These are phyloP conservation scores for Neopestalotiopsis sp. DNA, from an alignment of 2,329 filamentous ascomycete species.

Conservation along the genomic window DNA sequence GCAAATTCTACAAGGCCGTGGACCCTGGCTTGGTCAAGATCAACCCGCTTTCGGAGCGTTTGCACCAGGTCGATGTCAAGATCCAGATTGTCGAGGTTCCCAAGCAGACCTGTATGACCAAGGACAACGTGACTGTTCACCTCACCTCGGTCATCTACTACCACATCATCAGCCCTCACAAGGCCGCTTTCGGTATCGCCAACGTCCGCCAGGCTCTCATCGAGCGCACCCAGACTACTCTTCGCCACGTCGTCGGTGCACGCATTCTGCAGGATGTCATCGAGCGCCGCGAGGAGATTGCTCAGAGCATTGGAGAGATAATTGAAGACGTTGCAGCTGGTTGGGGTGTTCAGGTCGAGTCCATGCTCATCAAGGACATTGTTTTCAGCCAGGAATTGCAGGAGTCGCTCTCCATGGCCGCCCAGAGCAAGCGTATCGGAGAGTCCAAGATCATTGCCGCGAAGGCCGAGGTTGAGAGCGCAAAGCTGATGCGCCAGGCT, in stretches of 20 bases:
- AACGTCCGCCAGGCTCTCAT: slow-evolving; percentile 96
- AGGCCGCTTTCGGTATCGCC: slow-evolving; percentile 93
- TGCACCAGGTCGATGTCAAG: slow-evolving; percentile 96
- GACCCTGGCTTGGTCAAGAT: slow-evolving; percentile 97
- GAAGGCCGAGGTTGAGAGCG: slow-evolving; percentile 93
- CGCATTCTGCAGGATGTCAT: slow-evolving; percentile 97
- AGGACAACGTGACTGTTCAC: slow-evolving; percentile 95
- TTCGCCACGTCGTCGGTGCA: slow-evolving; percentile 95
- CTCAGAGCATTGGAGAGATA: slow-evolving; percentile 92
- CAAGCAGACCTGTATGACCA: slow-evolving; percentile 98
- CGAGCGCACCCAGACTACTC: slow-evolving; percentile 96
- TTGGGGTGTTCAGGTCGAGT: slow-evolving; percentile 96
- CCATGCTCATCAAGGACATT: slow-evolving; percentile 99
- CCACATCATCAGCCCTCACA: slow-evolving; percentile 93
- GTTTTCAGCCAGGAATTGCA: slow-evolving; percentile 96
- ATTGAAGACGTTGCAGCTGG: slow-evolving; percentile 93
- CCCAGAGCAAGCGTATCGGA: slow-evolving; percentile 97
- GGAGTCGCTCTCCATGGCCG: slow-evolving; percentile 96
- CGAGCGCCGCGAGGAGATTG: slow-evolving; percentile 96
- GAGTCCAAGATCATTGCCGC: slow-evolving; percentile 98
- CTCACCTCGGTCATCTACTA: slow-evolving; percentile 99
- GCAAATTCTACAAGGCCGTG: slow-evolving; percentile 91
- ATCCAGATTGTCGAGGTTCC: slow-evolving; percentile 98
- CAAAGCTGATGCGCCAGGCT: slow-evolving; percentile 91
- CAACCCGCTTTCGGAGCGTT: slow-evolving; percentile 89